phyloP scores from a whole-genome alignment of 768 basidiomycete genomes.

The Rhizopogon vinicolor region DNA sequence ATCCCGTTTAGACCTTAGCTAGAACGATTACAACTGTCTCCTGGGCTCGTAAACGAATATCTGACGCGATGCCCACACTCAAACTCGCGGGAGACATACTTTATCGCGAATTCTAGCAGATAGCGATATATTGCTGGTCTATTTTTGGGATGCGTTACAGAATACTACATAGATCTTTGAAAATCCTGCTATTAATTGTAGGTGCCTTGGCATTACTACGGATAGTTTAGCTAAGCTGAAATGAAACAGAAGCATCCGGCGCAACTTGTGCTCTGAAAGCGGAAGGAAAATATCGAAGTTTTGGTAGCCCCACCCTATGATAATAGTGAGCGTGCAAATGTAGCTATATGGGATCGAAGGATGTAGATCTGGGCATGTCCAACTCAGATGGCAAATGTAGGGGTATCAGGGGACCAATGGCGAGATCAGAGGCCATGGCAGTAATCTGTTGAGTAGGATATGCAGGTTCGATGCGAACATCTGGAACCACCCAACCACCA shows the following conservation, averaged over 20 bases:
- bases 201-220: background rate
- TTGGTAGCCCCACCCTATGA: background rate
- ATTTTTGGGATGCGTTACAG: background rate
- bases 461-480: constrained; percentile 14
- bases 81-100: constrained; percentile 1
- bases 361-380: background rate
- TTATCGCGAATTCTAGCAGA: background rate
- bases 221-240: background rate
- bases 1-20: constrained; percentile 24
- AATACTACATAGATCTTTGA: background rate
- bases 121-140: background rate
- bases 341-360: background rate
- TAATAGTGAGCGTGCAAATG: background rate
- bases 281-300: background rate
- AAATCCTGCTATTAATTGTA: background rate
- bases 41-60: background rate
- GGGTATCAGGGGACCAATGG: background rate
- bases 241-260: background rate
- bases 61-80: background rate
- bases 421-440: constrained; percentile 21
- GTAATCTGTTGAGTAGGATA: constrained; percentile 19
- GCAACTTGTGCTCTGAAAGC: background rate
- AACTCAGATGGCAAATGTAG: background rate
- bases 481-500: constrained; percentile 25
- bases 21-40: background rate